Percentiles rank a stretch among this genome's conserved stretches.
These are phyloP conservation scores for Alternaria infectoria DNA, from an alignment of 2,329 filamentous ascomycete genomes.

Conservation along the genomic window DNA sequence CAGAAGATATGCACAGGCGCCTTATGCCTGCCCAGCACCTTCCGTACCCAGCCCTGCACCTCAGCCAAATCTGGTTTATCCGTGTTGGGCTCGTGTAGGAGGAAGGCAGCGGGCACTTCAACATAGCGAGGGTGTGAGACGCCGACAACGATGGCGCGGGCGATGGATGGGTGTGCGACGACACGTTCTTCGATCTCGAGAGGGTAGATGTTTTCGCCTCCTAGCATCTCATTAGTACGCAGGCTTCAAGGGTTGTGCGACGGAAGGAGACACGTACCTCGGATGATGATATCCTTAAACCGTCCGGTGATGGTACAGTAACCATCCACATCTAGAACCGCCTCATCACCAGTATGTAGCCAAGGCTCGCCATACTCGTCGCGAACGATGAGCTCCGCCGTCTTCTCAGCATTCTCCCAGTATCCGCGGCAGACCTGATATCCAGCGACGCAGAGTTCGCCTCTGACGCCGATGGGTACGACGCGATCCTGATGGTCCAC, in stretches of 20 bases:
- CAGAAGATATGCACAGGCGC: conserved; percentile 78
- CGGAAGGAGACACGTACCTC: conserved; percentile 53
- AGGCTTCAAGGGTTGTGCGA: background rate
- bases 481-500: conserved; percentile 70
- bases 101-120: conserved; percentile 73
- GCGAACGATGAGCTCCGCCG: conserved; percentile 71
- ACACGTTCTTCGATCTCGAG: conserved; percentile 78
- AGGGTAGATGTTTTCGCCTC: conserved; percentile 60
- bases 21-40: conserved; percentile 51
- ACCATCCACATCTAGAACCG: conserved; percentile 51
- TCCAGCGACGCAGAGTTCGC: conserved; percentile 79
- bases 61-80: conserved; percentile 40
- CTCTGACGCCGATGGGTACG: conserved; percentile 70
- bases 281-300: conserved; percentile 81
- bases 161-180: conserved; percentile 66
- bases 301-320: conserved; percentile 76
- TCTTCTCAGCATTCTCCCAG: conserved; percentile 75
- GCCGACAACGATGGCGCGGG: conserved; percentile 72
- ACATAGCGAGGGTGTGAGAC: conserved; percentile 74
- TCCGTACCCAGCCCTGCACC: conserved; percentile 47
- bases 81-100: conserved; percentile 43
- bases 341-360: conserved; percentile 50
- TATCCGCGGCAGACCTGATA: conserved; percentile 74
- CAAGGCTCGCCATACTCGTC: conserved; percentile 63
- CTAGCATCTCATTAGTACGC: conserved; percentile 11